Conservation (phyloP, 2,329 filamentous ascomycete genomes). For the Hypoxylon sp. region DNA sequence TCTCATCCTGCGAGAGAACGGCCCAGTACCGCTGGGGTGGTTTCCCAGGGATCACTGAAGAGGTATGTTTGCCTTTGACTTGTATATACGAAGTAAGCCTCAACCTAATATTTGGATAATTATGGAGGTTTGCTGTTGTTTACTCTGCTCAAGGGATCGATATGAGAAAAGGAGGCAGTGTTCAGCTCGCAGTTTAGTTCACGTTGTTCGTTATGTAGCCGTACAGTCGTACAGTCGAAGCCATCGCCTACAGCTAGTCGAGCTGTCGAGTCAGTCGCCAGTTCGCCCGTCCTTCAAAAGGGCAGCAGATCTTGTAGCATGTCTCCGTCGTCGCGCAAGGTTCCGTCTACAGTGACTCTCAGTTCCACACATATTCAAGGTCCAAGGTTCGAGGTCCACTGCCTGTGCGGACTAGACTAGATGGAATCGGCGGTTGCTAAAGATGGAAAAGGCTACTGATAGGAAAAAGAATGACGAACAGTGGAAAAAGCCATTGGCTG, state of each 20-base stretch:
- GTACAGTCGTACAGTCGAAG: conserved; percentile 21
- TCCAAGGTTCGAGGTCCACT: conserved; percentile 13
- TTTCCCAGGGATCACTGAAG: background rate
- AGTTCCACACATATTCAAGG: conserved; percentile 21
- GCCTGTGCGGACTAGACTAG: background rate
- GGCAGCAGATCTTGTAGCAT: conserved; percentile 11
- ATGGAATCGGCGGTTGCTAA: background rate
- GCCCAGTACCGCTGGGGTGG: conserved; percentile 5
- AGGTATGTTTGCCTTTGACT: background rate
- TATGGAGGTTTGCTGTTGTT: background rate
- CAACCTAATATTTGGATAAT: background rate
- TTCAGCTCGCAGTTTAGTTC: background rate
- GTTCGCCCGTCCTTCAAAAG: conserved; percentile 26
- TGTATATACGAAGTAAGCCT: background rate
- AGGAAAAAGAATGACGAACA: no score
- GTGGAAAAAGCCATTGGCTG: background rate
- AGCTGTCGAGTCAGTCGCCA: no score
- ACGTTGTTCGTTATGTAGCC: conserved; percentile 3
- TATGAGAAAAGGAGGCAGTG: background rate
- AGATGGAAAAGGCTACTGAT: no score
- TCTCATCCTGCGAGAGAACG: conserved; percentile 16
- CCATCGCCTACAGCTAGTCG: conserved; percentile 30
- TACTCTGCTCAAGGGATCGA: background rate
- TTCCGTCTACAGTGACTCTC: conserved; percentile 16
- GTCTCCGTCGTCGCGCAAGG: conserved; percentile 16